These are phyloP conservation scores for Mortierella sp. DNA, from an alignment of 371 early-diverging fungal genomes.

Conservation along the genomic window DNA sequence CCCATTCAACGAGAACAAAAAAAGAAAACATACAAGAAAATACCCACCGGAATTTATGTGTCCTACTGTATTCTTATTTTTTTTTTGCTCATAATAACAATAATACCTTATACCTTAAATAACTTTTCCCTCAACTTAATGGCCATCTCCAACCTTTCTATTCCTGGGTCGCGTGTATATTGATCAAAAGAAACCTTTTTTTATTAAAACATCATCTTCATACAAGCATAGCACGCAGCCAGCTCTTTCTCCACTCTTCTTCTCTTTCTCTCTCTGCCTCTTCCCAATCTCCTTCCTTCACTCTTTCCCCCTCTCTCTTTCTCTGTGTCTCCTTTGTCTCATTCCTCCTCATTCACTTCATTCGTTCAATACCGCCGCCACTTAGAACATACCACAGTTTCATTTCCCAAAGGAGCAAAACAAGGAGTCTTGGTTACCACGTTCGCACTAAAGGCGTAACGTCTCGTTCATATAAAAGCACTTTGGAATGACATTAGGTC, in stretches of 20 bases:
- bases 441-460: background rate
- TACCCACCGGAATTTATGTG: background rate
- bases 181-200: background rate
- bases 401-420: background rate
- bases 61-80: background rate
- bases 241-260: conserved; percentile 4
- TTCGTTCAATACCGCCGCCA: no score
- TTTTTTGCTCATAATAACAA: background rate
- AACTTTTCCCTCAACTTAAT: background rate
- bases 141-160: background rate
- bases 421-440: background rate
- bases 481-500: background rate
- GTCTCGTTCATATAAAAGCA: background rate
- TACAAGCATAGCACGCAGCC: background rate
- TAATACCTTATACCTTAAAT: no score
- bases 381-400: background rate
- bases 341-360: background rate
- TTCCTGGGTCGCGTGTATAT: conserved; percentile 2
- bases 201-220: background rate
- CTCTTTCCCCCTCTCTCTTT: background rate
- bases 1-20: background rate
- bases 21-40: background rate
- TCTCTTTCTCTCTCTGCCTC: background rate
- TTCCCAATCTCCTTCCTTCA: background rate
- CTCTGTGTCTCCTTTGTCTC: no score